phyloP scores from a whole-genome alignment of 306 rosid genomes.

The Rubus idaeus region DNA sequence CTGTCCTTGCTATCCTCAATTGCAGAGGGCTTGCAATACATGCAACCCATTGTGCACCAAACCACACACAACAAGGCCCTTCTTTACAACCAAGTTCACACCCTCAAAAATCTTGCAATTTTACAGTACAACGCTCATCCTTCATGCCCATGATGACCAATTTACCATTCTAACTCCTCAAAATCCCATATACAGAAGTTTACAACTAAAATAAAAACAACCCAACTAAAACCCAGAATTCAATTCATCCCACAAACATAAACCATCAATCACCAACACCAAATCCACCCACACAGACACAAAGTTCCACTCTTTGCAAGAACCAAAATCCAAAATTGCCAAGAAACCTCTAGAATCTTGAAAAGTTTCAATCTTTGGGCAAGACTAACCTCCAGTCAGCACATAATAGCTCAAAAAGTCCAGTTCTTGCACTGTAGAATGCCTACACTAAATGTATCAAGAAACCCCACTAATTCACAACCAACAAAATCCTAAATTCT shows the following conservation, averaged over 20 bases:
- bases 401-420: conserved; percentile 34
- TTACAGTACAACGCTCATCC: conserved; percentile 34
- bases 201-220: conserved; percentile 12
- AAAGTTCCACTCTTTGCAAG: conserved; percentile 1
- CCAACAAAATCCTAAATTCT: conserved; percentile 21
- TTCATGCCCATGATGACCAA: conserved; percentile 20
- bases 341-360: conserved; percentile 22
- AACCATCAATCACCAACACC: conserved; percentile 28
- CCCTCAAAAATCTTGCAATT: conserved; percentile 37
- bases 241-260: conserved; percentile 34
- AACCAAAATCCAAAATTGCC: conserved; percentile 35
- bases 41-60: conserved; percentile 74
- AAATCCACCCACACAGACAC: conserved; percentile 28
- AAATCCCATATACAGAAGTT: conserved; percentile 8
- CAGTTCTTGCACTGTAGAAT: conserved; percentile 28
- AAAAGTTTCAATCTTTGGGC: conserved; percentile 35
- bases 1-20: conserved; percentile 96
- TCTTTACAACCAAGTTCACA: conserved; percentile 46
- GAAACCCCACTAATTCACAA: conserved; percentile 15
- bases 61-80: conserved; percentile 46
- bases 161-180: conserved; percentile 11
- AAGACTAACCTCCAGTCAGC: conserved; percentile 26
- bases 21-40: conserved; percentile 90
- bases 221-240: conserved; percentile 28
- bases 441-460: conserved; percentile 23